These are phyloP conservation scores for Mycogone perniciosa DNA, from an alignment of 2,329 filamentous ascomycete species.

Conservation along the genomic window DNA sequence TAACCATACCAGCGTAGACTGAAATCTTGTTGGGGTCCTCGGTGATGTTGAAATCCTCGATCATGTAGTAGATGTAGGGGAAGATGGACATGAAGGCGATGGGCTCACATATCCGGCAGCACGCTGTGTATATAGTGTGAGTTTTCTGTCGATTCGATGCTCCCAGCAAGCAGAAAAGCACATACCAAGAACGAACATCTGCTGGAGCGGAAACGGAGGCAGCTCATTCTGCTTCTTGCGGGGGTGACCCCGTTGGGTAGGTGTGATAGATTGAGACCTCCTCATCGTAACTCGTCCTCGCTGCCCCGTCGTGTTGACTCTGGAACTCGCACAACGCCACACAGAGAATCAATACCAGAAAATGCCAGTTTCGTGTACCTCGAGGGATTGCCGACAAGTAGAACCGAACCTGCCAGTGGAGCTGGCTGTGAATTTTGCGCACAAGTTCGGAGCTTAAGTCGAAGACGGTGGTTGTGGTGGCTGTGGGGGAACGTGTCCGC, in stretches of 20 bases:
- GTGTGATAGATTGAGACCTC: conserved; percentile 20
- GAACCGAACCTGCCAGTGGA: neutral
- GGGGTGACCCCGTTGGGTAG: conserved; percentile 19
- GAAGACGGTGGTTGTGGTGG: neutral
- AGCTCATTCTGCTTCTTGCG: conserved; percentile 18
- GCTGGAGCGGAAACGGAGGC: conserved; percentile 34
- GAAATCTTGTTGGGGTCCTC: conserved; percentile 73
- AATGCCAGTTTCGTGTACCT: neutral
- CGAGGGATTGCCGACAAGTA: neutral
- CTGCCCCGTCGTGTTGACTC: neutral
- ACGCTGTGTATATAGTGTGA: conserved; percentile 44
- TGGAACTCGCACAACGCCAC: neutral
- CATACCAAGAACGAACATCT: conserved; percentile 50
- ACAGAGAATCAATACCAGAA: neutral
- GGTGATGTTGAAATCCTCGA: conserved; percentile 82
- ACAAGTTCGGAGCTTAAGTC: neutral
- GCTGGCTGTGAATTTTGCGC: neutral
- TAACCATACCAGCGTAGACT: conserved; percentile 92
- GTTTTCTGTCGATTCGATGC: neutral
- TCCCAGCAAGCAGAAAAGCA: conserved; percentile 6
- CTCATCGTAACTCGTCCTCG: conserved; percentile 19
- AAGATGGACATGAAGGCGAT: conserved; percentile 99
- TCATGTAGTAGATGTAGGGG: conserved; percentile 97
- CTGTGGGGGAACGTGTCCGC: neutral
- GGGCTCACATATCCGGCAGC: conserved; percentile 94